A percentile compares a stretch with the other conserved stretches of the same genome.
These are phyloP conservation scores for Garcia nutans DNA, from an alignment of 345 rosid species.

Conservation along the genomic window DNA sequence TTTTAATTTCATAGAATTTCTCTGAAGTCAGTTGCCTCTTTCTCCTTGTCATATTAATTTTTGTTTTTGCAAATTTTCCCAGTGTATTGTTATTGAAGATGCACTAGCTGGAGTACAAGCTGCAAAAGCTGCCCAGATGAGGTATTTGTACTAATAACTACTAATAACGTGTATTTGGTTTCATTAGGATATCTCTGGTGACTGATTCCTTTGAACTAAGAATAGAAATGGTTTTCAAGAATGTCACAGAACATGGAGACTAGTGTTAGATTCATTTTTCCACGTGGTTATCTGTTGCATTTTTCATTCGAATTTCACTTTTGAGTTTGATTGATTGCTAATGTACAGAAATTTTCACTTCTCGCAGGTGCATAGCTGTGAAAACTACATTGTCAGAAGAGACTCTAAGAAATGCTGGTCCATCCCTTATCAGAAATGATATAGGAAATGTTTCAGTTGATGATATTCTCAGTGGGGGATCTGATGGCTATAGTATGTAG, in stretches of 20 bases:
- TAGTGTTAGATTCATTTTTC: not conserved
- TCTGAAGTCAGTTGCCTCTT: not conserved
- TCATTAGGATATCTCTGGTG: not conserved
- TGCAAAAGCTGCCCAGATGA: slow-evolving; percentile 91
- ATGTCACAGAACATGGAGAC: not conserved
- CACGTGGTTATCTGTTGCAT: not conserved
- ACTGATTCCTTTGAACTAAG: slow-evolving; percentile 5
- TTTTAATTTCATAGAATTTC: not conserved
- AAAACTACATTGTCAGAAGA: slow-evolving; percentile 78
- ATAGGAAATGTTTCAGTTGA: slow-evolving; percentile 71
- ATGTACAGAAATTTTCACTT: slow-evolving; percentile 16
- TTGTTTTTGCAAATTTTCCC: slow-evolving; percentile 22
- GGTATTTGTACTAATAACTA: slow-evolving; percentile 40
- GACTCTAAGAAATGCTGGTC: slow-evolving; percentile 57
- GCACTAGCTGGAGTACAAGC: slow-evolving; percentile 97
- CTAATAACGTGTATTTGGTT: slow-evolving; percentile 12
- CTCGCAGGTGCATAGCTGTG: slow-evolving; percentile 87
- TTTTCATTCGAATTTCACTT: slow-evolving; percentile 10
- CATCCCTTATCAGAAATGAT: slow-evolving; percentile 68
- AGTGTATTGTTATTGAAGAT: slow-evolving; percentile 95
- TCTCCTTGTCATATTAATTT: not conserved
- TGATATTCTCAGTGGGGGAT: slow-evolving; percentile 88
- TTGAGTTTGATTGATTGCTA: not conserved
- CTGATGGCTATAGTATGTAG: slow-evolving; percentile 75
- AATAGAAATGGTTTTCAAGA: not conserved